Evolutionary conservation across 2,329 filamentous ascomycete species (phyloP).

Genomic region (Ophiognomonia clavigignenti-juglandacearum): DNA sequence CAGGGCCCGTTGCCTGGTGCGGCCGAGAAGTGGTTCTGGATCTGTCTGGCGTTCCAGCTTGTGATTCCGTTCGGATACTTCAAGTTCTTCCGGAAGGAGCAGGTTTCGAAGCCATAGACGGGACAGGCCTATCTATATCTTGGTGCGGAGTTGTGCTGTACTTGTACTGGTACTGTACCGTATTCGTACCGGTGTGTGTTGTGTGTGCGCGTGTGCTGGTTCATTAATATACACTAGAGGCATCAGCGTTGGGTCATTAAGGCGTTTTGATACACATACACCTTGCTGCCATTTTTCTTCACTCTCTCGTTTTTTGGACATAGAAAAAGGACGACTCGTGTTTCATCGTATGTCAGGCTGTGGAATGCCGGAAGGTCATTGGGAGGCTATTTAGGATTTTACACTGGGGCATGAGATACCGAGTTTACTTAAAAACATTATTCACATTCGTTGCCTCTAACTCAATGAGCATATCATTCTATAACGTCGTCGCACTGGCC

Average conservation of each 20-base stretch:
- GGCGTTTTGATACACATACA: constrained; percentile 9
- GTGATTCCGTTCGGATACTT: constrained; percentile 54
- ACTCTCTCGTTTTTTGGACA: not conserved
- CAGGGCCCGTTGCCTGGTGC: constrained; percentile 40
- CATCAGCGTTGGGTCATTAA: constrained; percentile 14
- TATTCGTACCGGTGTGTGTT: not conserved
- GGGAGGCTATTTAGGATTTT: not conserved
- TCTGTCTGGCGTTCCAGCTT: constrained; percentile 53
- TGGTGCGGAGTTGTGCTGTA: too few species aligned
- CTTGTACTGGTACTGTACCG: not conserved
- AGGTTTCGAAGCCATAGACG: constrained; percentile 47
- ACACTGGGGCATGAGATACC: constrained; percentile 3
- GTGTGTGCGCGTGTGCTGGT: too few species aligned
- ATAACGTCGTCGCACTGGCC: too few species aligned
- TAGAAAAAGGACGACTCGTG: constrained; percentile 5
- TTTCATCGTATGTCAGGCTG: not conserved
- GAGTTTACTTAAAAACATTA: not conserved
- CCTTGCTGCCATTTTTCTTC: not conserved
- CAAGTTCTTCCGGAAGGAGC: constrained; percentile 53
- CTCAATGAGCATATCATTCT: too few species aligned
- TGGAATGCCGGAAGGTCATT: not conserved
- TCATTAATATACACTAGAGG: not conserved
- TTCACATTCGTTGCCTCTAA: not conserved
- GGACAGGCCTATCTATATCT: too few species aligned
- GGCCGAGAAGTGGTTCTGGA: constrained; percentile 56